Conservation (phyloP, 345 rosid species). For the Arabis alpina region DNA sequence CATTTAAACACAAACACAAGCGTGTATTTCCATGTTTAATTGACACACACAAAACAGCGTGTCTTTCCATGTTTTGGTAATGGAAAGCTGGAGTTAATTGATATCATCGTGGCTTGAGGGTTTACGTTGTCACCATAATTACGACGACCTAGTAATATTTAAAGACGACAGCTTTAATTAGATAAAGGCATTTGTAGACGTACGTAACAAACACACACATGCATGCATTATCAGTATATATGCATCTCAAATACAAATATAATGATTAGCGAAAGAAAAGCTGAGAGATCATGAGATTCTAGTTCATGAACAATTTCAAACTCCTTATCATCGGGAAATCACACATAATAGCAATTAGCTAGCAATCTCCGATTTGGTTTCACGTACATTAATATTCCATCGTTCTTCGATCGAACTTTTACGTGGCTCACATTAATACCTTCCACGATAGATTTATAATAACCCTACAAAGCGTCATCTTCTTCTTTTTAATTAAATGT, state of each 20-base stretch:
- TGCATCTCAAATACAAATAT: conserved; percentile 6
- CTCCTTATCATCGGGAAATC: not conserved
- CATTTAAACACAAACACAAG: not conserved
- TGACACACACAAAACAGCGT: conserved; percentile 11
- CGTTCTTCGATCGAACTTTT: not conserved
- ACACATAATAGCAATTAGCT: not conserved
- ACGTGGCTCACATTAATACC: conserved; percentile 1
- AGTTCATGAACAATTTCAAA: conserved; percentile 19
- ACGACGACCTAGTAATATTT: conserved; percentile 34
- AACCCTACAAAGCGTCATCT: conserved; percentile 14
- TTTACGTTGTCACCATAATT: conserved; percentile 41
- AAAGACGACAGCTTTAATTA: conserved; percentile 28
- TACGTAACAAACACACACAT: conserved; percentile 33
- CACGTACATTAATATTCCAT: not conserved
- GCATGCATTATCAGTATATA: conserved; percentile 38
- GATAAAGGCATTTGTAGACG: conserved; percentile 12
- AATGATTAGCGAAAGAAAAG: conserved; percentile 20
- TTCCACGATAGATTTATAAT: not conserved
- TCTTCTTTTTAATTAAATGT: not conserved
- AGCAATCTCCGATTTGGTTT: not conserved
- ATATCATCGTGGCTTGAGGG: conserved; percentile 35
- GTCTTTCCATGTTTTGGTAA: conserved; percentile 7
- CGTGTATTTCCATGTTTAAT: conserved; percentile 9
- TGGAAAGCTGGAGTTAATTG: conserved; percentile 4
- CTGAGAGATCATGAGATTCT: conserved; percentile 2